Evolutionary conservation across 352 stramenopile genomes (phyloP).

Genomic region (Lagenidium sp.): DNA sequence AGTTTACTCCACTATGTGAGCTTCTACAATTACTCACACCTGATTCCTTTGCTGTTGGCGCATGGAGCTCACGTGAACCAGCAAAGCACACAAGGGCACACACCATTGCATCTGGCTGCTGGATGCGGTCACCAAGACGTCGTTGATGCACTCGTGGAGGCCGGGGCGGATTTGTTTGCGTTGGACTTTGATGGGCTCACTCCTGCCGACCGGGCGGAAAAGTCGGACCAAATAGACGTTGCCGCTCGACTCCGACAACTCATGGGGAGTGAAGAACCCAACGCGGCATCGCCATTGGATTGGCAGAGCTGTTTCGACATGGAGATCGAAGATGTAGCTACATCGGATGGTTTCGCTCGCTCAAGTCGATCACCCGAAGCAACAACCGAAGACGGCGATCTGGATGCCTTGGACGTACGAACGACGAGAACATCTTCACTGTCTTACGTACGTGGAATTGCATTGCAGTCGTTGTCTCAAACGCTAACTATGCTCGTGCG

Average conservation of each 20-base stretch:
- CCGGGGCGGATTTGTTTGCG: slow-evolving; percentile 44
- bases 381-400: slow-evolving; percentile 7
- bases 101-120: slow-evolving; percentile 73
- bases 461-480: no score
- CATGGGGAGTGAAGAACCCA: slow-evolving; percentile 18
- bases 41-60: slow-evolving; percentile 69
- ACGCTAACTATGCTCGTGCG: no score
- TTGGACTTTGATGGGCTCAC: slow-evolving; percentile 71
- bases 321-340: slow-evolving; percentile 4
- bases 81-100: slow-evolving; percentile 74
- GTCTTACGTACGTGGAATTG: slow-evolving; percentile 34
- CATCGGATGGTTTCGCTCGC: slow-evolving; percentile 9
- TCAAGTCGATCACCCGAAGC: slow-evolving; percentile 5
- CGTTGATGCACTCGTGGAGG: slow-evolving; percentile 51
- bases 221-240: slow-evolving; percentile 47
- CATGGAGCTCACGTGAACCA: slow-evolving; percentile 82
- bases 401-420: not conserved
- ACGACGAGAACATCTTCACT: not conserved
- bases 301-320: no score
- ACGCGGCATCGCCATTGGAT: no score
- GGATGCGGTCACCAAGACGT: slow-evolving; percentile 65
- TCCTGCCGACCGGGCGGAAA: slow-evolving; percentile 65
- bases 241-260: slow-evolving; percentile 29
- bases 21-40: slow-evolving; percentile 81
- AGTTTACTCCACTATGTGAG: slow-evolving; percentile 87